Evolutionary conservation across 2,329 filamentous ascomycete species (phyloP).

Genomic region (Ceratocystis papillata): DNA sequence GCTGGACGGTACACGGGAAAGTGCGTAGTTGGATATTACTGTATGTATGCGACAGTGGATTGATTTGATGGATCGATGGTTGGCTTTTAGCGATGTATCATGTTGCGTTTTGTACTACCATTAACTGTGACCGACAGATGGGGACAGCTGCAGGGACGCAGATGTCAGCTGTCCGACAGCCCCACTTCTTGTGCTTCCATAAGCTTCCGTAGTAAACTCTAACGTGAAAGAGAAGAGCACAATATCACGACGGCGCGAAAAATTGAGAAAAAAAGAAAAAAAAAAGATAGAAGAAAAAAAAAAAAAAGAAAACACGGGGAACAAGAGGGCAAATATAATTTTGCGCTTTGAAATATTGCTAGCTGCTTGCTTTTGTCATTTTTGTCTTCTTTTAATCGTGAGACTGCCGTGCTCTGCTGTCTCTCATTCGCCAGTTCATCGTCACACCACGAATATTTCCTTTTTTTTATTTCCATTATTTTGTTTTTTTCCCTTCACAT

Average conservation of each 20-base stretch:
- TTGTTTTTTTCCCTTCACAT: background rate
- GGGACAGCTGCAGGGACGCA: background rate
- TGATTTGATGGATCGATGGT: background rate
- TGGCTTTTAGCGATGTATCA: background rate
- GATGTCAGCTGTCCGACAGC: background rate
- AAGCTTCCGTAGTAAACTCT: constrained; percentile 12
- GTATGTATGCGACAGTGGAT: background rate
- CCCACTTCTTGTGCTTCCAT: constrained; percentile 18
- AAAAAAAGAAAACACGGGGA: background rate
- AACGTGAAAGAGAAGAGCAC: constrained; percentile 8
- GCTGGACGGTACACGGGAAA: background rate
- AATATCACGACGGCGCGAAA: background rate
- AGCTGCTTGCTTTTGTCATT: too few relatives aligned
- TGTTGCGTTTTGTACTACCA: background rate
- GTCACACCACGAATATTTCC: background rate
- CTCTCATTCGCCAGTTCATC: constrained; percentile 5
- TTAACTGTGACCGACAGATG: background rate
- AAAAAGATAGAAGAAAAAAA: background rate
- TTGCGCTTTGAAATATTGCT: background rate
- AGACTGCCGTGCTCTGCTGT: background rate
- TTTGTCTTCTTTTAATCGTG: background rate
- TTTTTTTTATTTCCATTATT: background rate
- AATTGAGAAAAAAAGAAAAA: background rate
- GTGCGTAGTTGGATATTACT: background rate
- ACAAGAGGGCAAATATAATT: background rate